phyloP scores from a whole-genome alignment of 2,329 filamentous ascomycete species.

The Phialophora verrucosa region DNA sequence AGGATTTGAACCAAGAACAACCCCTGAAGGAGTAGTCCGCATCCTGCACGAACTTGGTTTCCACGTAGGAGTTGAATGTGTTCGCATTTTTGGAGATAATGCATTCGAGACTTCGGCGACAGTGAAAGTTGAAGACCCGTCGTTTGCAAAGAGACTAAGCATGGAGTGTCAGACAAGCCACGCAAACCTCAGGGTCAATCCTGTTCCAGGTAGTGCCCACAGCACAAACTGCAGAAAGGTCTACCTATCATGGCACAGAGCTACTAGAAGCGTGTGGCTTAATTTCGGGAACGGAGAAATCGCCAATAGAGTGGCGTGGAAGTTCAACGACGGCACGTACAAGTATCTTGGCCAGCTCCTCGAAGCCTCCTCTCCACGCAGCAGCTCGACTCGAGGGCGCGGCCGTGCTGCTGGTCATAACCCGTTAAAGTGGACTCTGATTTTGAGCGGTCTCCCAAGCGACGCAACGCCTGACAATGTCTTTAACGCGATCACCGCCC shows the following conservation, averaged over 20 bases:
- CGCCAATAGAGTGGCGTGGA: constrained; percentile 36
- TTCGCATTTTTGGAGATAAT: constrained; percentile 26
- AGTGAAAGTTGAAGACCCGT: constrained; percentile 38
- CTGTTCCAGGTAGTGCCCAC: constrained; percentile 25
- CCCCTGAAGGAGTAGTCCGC: constrained; percentile 27
- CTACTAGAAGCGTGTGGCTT: constrained; percentile 37
- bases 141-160: constrained; percentile 36
- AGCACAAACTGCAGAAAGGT: constrained; percentile 40
- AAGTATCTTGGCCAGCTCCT: constrained; percentile 33
- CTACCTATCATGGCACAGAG: constrained; percentile 40
- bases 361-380: constrained; percentile 18
- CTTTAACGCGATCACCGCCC: constrained; percentile 22
- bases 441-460: constrained; percentile 37
- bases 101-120: constrained; percentile 2
- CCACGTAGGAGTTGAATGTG: constrained; percentile 29
- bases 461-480: constrained; percentile 34
- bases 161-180: constrained; percentile 25
- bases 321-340: constrained; percentile 37
- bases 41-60: constrained; percentile 34
- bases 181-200: constrained; percentile 27
- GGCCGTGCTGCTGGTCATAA: constrained; percentile 12
- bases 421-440: constrained; percentile 38
- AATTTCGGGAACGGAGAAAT: constrained; percentile 39
- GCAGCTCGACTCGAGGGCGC: constrained; percentile 14
- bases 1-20: constrained; percentile 32